Conservation (phyloP, 2,329 filamentous ascomycete genomes). For the Arthrobotrys megalospora region DNA sequence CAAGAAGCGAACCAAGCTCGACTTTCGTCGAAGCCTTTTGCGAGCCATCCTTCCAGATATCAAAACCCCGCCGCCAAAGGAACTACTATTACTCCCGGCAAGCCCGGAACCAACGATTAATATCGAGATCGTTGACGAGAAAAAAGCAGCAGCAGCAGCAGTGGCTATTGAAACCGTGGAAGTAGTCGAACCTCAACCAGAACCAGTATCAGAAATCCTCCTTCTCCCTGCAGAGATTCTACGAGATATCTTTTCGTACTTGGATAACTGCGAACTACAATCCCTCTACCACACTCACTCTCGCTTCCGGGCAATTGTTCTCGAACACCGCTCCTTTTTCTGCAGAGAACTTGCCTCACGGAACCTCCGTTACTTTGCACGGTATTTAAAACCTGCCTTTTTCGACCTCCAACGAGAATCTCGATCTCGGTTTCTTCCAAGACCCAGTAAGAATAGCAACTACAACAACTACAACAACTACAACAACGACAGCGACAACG, state of each 20-base stretch:
- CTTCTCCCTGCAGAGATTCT: slow-evolving; percentile 54
- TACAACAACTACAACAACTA: not conserved
- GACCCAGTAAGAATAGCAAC: too few relatives aligned
- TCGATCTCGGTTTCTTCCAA: slow-evolving; percentile 21
- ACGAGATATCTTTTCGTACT: slow-evolving; percentile 51
- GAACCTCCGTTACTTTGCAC: slow-evolving; percentile 45
- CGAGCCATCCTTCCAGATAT: slow-evolving; percentile 27
- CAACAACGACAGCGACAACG: not conserved
- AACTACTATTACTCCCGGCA: slow-evolving; percentile 12
- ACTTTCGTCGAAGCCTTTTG: slow-evolving; percentile 40
- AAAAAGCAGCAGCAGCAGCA: slow-evolving; percentile 1
- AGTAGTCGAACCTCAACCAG: not conserved
- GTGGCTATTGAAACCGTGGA: not conserved
- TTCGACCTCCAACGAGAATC: slow-evolving; percentile 53
- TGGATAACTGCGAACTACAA: slow-evolving; percentile 37
- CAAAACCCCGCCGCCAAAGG: slow-evolving; percentile 32
- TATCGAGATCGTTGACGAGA: slow-evolving; percentile 11
- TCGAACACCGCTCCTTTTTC: slow-evolving; percentile 50
- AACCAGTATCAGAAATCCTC: slow-evolving; percentile 21
- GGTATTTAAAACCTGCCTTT: slow-evolving; percentile 45
- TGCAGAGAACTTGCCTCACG: slow-evolving; percentile 48
- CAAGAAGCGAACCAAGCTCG: slow-evolving; percentile 43
- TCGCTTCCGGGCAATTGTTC: slow-evolving; percentile 41
- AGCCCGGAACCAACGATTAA: not conserved
- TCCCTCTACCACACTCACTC: slow-evolving; percentile 42